A percentile compares a stretch with the other conserved stretches of the same genome.
phyloP scores from a whole-genome alignment of 352 stramenopile genomes.

The Phytopythium helicoides region DNA sequence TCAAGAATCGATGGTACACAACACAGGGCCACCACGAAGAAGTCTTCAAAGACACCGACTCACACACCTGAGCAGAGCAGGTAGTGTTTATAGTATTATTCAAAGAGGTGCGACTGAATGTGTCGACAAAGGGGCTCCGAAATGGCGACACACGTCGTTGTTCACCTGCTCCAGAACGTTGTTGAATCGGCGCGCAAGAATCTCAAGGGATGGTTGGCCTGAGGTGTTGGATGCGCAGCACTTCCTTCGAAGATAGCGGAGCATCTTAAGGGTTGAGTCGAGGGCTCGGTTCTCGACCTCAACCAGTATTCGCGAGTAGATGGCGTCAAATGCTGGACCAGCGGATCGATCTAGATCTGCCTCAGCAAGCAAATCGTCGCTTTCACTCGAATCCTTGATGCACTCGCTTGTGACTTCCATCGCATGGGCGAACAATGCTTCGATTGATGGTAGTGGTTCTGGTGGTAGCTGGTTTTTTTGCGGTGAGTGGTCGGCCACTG shows the following conservation, averaged over 20 bases:
- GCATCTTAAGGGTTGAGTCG: conserved; percentile 59
- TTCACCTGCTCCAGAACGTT: conserved; percentile 61
- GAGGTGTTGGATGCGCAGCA: conserved; percentile 20
- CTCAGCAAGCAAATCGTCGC: neutral
- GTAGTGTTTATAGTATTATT: neutral
- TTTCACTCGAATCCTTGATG: neutral
- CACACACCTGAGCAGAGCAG: neutral
- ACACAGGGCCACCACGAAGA: conserved; percentile 4
- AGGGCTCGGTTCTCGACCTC: conserved; percentile 63
- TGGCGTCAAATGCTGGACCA: conserved; percentile 54
- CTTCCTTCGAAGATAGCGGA: conserved; percentile 69
- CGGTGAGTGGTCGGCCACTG: neutral
- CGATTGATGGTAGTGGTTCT: conserved; percentile 37
- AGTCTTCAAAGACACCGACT: neutral
- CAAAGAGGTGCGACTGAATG: conserved; percentile 37
- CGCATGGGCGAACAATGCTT: conserved; percentile 43
- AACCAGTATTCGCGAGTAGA: conserved; percentile 69
- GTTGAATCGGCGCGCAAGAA: conserved; percentile 49
- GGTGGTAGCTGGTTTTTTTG: neutral
- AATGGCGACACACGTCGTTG: conserved; percentile 41
- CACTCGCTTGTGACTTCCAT: conserved; percentile 1
- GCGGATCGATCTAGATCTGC: neutral
- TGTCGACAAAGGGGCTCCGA: conserved; percentile 39
- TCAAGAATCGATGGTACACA: conserved; percentile 71
- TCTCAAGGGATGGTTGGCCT: neutral